Evolutionary conservation across 441 rosid genomes (phyloP).

Genomic region (Melastoma candidum): DNA sequence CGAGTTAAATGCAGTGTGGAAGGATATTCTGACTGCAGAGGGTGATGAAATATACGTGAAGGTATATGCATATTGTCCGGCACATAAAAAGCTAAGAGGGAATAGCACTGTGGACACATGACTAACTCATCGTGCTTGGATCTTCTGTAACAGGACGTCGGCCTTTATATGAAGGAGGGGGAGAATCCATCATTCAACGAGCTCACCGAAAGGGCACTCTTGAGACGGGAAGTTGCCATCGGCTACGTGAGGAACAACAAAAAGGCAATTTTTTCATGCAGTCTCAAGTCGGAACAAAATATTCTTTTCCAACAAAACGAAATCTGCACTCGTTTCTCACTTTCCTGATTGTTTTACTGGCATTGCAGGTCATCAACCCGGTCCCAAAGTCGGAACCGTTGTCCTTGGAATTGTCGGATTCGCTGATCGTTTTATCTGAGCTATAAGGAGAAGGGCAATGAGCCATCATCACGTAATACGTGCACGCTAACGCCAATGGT

Average conservation of each 20-base stretch:
- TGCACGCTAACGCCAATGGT: not conserved
- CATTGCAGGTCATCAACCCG: slow-evolving; percentile 81
- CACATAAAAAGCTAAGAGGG: too few relatives aligned
- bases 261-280: slow-evolving; percentile 30
- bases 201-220: slow-evolving; percentile 70
- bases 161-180: slow-evolving; percentile 72
- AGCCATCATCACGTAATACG: slow-evolving; percentile 22
- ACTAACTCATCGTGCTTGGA: not conserved
- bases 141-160: slow-evolving; percentile 43
- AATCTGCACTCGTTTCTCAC: not conserved
- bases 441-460: slow-evolving; percentile 21
- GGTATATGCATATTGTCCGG: slow-evolving; percentile 26
- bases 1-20: slow-evolving; percentile 89
- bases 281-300: too few relatives aligned
- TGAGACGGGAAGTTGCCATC: slow-evolving; percentile 81
- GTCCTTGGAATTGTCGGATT: slow-evolving; percentile 42
- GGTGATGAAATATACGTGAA: slow-evolving; percentile 95
- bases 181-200: slow-evolving; percentile 81
- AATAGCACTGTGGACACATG: not conserved
- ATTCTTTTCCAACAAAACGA: not conserved
- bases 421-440: slow-evolving; percentile 85
- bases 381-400: slow-evolving; percentile 60
- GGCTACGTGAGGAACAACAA: slow-evolving; percentile 71
- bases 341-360: slow-evolving; percentile 4
- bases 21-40: slow-evolving; percentile 85